These are phyloP conservation scores for Alternaria tenuissima DNA, from an alignment of 2,329 filamentous ascomycete genomes.

Conservation along the genomic window DNA sequence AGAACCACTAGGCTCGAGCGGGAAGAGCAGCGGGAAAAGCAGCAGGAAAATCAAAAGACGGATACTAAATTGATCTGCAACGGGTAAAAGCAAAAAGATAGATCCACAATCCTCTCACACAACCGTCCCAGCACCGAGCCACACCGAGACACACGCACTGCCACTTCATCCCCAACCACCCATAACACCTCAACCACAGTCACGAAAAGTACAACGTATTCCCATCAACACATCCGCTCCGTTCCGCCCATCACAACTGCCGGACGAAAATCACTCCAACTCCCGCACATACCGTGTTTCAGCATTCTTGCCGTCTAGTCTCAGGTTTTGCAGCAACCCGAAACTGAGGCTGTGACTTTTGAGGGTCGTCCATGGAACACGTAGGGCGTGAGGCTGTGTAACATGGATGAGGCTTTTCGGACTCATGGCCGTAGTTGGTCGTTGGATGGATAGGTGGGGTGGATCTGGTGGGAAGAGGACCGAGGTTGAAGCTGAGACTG, in stretches of 20 bases:
- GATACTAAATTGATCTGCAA: background rate
- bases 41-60: background rate
- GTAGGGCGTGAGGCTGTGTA: background rate
- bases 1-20: background rate
- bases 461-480: background rate
- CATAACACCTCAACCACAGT: background rate
- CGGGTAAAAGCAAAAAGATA: background rate
- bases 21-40: background rate
- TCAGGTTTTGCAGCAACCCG: background rate
- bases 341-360: constrained; percentile 1
- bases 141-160: background rate
- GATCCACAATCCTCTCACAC: background rate
- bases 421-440: background rate
- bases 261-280: background rate
- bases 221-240: background rate
- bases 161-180: background rate
- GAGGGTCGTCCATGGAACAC: background rate
- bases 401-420: background rate
- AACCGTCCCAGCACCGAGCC: background rate
- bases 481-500: background rate
- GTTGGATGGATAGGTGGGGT: background rate
- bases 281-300: background rate
- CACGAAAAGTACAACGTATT: background rate
- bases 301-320: constrained; percentile 2
- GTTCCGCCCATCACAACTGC: background rate